These are phyloP conservation scores for Trametes coccinea DNA, from an alignment of 768 basidiomycete species.

Conservation along the genomic window DNA sequence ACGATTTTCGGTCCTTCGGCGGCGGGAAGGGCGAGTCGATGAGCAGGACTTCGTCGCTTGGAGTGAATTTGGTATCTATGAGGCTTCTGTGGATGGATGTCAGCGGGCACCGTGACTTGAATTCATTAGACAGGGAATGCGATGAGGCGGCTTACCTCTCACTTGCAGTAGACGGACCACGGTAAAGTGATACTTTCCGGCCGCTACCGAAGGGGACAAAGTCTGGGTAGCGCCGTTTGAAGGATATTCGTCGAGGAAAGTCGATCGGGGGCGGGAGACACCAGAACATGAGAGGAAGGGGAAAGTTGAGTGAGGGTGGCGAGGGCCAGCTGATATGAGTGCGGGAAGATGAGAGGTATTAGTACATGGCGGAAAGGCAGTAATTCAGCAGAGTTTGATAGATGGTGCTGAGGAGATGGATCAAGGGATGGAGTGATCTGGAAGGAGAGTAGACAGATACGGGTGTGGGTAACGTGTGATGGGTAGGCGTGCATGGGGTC, in stretches of 20 bases:
- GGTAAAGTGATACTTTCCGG: constrained; percentile 2
- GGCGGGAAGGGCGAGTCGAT: constrained; percentile 15
- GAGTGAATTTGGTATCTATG: neutral
- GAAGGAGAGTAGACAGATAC: neutral
- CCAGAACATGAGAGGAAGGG: constrained; percentile 12
- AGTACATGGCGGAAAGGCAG: constrained; percentile 5
- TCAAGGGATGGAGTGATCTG: constrained; percentile 15
- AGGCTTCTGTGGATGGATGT: constrained; percentile 7
- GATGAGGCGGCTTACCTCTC: neutral
- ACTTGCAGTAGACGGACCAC: constrained; percentile 13
- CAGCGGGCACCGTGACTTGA: neutral
- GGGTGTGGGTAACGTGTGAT: neutral
- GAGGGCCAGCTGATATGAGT: constrained; percentile 17
- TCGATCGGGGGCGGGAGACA: constrained; percentile 4
- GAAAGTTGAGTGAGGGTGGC: neutral
- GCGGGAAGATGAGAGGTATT: constrained; percentile 12
- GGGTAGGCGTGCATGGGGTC: neutral
- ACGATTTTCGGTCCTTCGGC: constrained; percentile 8
- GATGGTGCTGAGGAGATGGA: constrained; percentile 3
- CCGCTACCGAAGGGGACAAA: neutral
- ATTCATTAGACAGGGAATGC: neutral
- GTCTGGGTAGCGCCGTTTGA: constrained; percentile 15
- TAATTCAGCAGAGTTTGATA: constrained; percentile 13
- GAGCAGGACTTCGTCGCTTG: constrained; percentile 4
- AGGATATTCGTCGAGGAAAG: constrained; percentile 11